A percentile compares a stretch with the other conserved stretches of the same genome.
Conservation (phyloP, 345 rosid species). For the Erucastrum elatum region DNA sequence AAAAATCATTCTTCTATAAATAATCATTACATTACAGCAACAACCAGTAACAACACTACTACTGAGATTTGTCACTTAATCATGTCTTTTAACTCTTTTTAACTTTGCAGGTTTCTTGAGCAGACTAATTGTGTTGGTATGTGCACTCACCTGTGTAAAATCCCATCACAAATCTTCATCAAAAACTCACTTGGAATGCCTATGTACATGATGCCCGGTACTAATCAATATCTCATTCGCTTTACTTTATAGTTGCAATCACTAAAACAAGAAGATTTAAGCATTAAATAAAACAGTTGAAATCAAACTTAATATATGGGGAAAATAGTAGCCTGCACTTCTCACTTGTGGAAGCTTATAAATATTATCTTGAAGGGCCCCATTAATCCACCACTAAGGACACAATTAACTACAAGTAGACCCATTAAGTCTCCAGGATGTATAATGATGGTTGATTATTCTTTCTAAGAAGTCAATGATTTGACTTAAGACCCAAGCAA, state of each 20-base stretch:
- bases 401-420: conserved; percentile 53
- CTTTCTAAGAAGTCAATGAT: conserved; percentile 14
- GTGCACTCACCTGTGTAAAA: conserved; percentile 89
- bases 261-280: not conserved
- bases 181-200: conserved; percentile 82
- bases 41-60: conserved; percentile 35
- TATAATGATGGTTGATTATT: conserved; percentile 33
- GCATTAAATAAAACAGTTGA: conserved; percentile 6
- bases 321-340: conserved; percentile 57
- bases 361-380: conserved; percentile 59
- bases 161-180: conserved; percentile 77
- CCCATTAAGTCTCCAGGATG: conserved; percentile 37
- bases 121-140: conserved; percentile 81
- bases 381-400: conserved; percentile 57
- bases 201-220: conserved; percentile 89
- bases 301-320: conserved; percentile 16
- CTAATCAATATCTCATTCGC: conserved; percentile 21
- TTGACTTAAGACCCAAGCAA: conserved; percentile 29
- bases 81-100: conserved; percentile 3
- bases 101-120: conserved; percentile 70
- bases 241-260: conserved; percentile 5
- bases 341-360: conserved; percentile 50
- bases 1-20: conserved; percentile 32
- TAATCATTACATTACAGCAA: conserved; percentile 44
- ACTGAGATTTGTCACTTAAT: not conserved